These are phyloP conservation scores for Jacaranda mimosifolia DNA, from an alignment of 257 asterid genomes.

Conservation along the genomic window DNA sequence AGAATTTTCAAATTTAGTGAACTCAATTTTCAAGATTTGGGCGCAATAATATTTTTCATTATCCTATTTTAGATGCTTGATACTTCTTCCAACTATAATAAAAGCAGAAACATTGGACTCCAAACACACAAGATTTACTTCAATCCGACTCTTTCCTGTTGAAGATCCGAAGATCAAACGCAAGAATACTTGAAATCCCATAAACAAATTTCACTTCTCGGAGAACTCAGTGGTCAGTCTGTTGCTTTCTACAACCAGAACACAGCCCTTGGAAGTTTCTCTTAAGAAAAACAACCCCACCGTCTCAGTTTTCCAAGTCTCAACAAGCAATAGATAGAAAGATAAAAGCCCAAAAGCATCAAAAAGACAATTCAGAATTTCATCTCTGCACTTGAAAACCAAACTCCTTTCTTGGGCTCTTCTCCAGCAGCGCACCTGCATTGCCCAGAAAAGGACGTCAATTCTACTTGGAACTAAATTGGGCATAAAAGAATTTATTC, in stretches of 20 bases:
- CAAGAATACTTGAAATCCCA: neutral
- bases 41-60: neutral
- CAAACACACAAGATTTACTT: neutral
- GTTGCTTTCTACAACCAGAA: constrained; percentile 40
- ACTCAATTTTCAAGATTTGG: neutral
- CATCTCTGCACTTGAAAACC: constrained; percentile 48
- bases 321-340: constrained; percentile 4
- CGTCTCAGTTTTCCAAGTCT: too few species aligned
- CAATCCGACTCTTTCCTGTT: neutral
- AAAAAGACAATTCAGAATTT: neutral
- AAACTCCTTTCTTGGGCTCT: constrained; percentile 32
- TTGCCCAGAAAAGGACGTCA: neutral
- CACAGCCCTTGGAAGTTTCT: neutral
- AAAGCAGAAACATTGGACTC: neutral
- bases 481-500: neutral
- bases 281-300: too few species aligned
- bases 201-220: constrained; percentile 33
- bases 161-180: constrained; percentile 1
- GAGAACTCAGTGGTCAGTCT: constrained; percentile 28
- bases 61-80: neutral
- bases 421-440: constrained; percentile 47
- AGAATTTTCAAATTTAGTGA: constrained; percentile 1
- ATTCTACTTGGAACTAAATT: neutral
- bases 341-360: neutral
- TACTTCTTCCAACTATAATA: neutral